Percentiles rank a stretch among this genome's conserved stretches.
These are phyloP conservation scores for Colletotrichum acutatum DNA, from an alignment of 2,329 filamentous ascomycete species.

Conservation along the genomic window DNA sequence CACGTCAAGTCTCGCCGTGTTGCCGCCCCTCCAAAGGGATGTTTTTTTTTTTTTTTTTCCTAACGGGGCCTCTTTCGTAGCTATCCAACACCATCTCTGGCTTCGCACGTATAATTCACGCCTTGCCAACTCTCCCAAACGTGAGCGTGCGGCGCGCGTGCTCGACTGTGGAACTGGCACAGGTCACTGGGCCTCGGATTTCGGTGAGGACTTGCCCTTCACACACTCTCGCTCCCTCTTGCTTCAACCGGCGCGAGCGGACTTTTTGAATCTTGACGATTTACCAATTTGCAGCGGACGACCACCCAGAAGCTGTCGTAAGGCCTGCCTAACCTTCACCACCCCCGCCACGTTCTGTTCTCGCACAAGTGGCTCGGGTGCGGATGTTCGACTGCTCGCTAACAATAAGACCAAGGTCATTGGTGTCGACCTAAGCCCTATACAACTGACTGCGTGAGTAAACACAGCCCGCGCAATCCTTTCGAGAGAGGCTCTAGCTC, in stretches of 20 bases:
- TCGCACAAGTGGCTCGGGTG: too few relatives aligned
- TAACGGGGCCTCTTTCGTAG: slow-evolving; percentile 10
- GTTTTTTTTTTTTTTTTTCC: too few relatives aligned
- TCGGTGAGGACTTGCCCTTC: slow-evolving; percentile 32
- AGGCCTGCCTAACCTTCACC: neutral
- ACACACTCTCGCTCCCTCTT: neutral
- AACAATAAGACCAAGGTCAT: slow-evolving; percentile 30
- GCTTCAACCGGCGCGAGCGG: slow-evolving; percentile 30
- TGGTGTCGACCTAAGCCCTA: slow-evolving; percentile 47
- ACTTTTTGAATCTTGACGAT: too few relatives aligned
- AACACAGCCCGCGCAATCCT: too few relatives aligned
- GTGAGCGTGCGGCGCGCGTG: slow-evolving; percentile 35
- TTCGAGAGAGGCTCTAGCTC: slow-evolving; percentile 9
- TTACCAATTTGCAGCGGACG: slow-evolving; percentile 37
- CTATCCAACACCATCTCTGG: slow-evolving; percentile 51
- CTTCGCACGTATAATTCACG: slow-evolving; percentile 45
- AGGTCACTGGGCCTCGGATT: slow-evolving; percentile 42
- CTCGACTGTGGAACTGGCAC: slow-evolving; percentile 42
- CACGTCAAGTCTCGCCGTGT: too few relatives aligned
- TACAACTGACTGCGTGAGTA: slow-evolving; percentile 45
- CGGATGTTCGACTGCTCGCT: too few relatives aligned
- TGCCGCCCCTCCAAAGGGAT: neutral
- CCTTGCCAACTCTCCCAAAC: slow-evolving; percentile 43
- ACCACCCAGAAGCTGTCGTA: slow-evolving; percentile 45
- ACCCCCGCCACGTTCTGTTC: too few relatives aligned